These are phyloP conservation scores for Hsuehochloa calcarea DNA, from an alignment of 176 grass and related monocot species.

Conservation along the genomic window DNA sequence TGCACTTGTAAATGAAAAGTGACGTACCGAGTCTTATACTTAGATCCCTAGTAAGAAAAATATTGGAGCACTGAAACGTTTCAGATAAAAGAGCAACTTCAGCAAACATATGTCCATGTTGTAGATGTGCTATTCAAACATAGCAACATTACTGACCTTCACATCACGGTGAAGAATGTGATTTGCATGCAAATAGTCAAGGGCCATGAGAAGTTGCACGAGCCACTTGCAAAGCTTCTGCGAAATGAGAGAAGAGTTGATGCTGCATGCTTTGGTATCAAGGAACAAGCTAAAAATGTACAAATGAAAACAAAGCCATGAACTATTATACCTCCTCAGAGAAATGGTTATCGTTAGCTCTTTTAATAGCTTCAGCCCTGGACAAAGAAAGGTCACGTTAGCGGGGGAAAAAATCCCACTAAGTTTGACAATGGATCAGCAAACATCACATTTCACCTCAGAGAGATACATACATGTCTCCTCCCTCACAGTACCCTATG, in stretches of 20 bases:
- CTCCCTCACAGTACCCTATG: constrained; percentile 83
- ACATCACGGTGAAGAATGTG: constrained; percentile 98
- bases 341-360: constrained; percentile 52
- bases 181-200: constrained; percentile 89
- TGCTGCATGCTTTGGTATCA: neutral
- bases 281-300: neutral
- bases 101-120: constrained; percentile 1
- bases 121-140: neutral
- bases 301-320: neutral
- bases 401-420: neutral
- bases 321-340: constrained; percentile 61
- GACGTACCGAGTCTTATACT: constrained; percentile 74
- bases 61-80: constrained; percentile 79
- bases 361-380: constrained; percentile 88
- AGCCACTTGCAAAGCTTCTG: constrained; percentile 92
- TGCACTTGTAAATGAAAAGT: constrained; percentile 4
- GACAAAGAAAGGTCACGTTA: neutral
- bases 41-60: constrained; percentile 81
- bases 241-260: neutral
- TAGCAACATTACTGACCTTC: constrained; percentile 49
- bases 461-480: constrained; percentile 82
- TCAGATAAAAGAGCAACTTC: constrained; percentile 3
- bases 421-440: neutral
- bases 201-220: constrained; percentile 80
- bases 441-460: constrained; percentile 19